These are phyloP conservation scores for Aspergillus sp. DNA, from an alignment of 2,329 filamentous ascomycete genomes.

Conservation along the genomic window DNA sequence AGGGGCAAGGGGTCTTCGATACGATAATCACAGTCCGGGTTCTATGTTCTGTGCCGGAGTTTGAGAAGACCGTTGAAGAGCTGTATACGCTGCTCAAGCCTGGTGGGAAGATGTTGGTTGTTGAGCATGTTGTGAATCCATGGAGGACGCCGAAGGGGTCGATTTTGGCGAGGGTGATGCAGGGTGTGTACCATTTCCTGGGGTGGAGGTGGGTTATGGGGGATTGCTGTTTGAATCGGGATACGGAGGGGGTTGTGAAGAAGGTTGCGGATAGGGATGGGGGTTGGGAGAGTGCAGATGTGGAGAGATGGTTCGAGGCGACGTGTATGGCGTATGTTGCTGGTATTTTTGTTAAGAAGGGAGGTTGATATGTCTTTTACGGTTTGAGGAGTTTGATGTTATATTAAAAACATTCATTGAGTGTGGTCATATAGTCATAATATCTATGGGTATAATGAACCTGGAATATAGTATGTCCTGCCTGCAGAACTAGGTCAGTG, in stretches of 20 bases:
- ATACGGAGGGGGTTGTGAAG: slow-evolving; percentile 47
- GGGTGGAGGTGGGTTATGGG: slow-evolving; percentile 56
- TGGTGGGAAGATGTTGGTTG: slow-evolving; percentile 55
- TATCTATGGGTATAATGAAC: background rate
- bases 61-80: slow-evolving; percentile 45
- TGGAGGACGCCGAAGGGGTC: slow-evolving; percentile 50
- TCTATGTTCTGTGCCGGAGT: slow-evolving; percentile 54
- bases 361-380: background rate
- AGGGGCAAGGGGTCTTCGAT: slow-evolving; percentile 48
- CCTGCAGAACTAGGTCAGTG: slow-evolving; percentile 2
- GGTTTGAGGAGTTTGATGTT: background rate
- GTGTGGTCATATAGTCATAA: background rate
- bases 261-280: slow-evolving; percentile 44
- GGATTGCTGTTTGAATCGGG: slow-evolving; percentile 52
- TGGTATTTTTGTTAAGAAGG: slow-evolving; percentile 42
- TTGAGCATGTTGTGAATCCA: slow-evolving; percentile 57
- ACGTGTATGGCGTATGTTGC: slow-evolving; percentile 42
- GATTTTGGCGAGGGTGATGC: slow-evolving; percentile 45
- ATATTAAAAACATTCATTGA: background rate
- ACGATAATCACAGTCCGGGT: slow-evolving; percentile 56
- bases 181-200: slow-evolving; percentile 46
- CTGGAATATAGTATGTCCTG: background rate
- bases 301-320: slow-evolving; percentile 43
- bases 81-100: slow-evolving; percentile 55
- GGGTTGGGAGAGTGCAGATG: slow-evolving; percentile 50